A percentile compares a stretch with the other conserved stretches of the same genome.
These are phyloP conservation scores for Euphorbia tirucalli DNA, from an alignment of 345 rosid genomes.

Conservation along the genomic window DNA sequence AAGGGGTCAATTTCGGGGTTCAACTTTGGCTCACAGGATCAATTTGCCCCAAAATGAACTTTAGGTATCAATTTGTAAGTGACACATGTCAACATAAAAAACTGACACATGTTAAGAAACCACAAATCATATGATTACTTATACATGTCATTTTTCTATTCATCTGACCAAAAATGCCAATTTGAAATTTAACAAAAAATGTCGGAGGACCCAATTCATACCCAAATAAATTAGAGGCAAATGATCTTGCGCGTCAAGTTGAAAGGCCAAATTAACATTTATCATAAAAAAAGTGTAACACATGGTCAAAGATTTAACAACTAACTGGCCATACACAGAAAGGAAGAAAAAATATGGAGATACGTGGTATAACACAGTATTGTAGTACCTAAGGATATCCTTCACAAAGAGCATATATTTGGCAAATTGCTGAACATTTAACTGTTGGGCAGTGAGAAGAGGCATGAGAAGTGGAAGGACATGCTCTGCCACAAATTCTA, in stretches of 20 bases:
- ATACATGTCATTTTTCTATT: no score
- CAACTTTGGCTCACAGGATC: neutral
- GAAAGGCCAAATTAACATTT: neutral
- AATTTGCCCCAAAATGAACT: neutral
- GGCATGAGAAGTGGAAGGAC: conserved; percentile 82
- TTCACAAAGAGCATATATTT: conserved; percentile 92
- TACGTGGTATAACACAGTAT: neutral
- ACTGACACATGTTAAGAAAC: no score
- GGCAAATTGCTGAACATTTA: conserved; percentile 90
- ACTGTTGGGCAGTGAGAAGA: conserved; percentile 88
- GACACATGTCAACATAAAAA: neutral
- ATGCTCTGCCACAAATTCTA: conserved; percentile 82
- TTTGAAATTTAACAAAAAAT: neutral
- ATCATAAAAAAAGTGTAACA: neutral
- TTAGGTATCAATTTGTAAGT: neutral
- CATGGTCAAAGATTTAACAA: neutral
- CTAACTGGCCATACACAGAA: neutral
- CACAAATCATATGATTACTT: neutral
- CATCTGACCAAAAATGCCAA: no score
- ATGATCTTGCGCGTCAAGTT: neutral
- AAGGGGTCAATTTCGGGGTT: neutral
- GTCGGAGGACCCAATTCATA: neutral
- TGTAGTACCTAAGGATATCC: conserved; percentile 72
- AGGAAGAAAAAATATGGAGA: neutral
- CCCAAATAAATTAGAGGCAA: neutral